Evolutionary conservation across 495 filamentous ascomycete species (phyloP).

Genomic region (Bombardia bombarda): DNA sequence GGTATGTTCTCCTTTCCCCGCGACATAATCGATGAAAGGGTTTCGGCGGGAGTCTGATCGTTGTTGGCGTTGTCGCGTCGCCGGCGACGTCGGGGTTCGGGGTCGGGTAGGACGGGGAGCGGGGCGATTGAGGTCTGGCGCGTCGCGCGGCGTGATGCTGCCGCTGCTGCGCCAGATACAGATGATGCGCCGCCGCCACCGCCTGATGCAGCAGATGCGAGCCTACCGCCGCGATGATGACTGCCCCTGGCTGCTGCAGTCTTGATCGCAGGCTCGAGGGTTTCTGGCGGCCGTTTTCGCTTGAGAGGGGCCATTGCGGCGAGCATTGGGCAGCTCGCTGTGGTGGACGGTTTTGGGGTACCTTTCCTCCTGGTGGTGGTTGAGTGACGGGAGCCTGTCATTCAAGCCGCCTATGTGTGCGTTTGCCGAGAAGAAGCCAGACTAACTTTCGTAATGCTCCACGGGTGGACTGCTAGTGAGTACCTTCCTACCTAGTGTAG

Average conservation of each 20-base stretch:
- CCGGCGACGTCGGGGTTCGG: constrained; percentile 29
- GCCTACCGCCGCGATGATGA: not conserved
- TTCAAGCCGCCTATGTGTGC: too few relatives aligned
- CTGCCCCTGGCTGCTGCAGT: not conserved
- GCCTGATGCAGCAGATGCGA: not conserved
- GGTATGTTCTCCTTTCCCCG: constrained; percentile 25
- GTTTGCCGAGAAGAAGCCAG: too few relatives aligned
- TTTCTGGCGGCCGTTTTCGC: constrained; percentile 30
- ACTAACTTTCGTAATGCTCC: too few relatives aligned
- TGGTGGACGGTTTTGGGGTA: too few relatives aligned
- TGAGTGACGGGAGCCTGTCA: too few relatives aligned
- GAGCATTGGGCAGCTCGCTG: not conserved
- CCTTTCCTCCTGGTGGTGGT: too few relatives aligned
- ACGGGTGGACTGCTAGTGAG: too few relatives aligned
- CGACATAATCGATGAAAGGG: not conserved
- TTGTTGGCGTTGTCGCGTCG: constrained; percentile 13
- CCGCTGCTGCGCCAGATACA: constrained; percentile 8
- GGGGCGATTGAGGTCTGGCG: constrained; percentile 31
- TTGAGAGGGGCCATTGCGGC: constrained; percentile 31
- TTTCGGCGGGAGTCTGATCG: constrained; percentile 3
- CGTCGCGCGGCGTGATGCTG: constrained; percentile 31
- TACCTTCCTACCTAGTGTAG: too few relatives aligned
- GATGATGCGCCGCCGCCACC: not conserved
- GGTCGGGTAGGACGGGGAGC: constrained; percentile 18
- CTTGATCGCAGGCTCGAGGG: not conserved